Evolutionary conservation across 306 rosid genomes (phyloP), one percentile per base, ranked within the genome.

Genomic region (Quercus wislizeni): DNA sequence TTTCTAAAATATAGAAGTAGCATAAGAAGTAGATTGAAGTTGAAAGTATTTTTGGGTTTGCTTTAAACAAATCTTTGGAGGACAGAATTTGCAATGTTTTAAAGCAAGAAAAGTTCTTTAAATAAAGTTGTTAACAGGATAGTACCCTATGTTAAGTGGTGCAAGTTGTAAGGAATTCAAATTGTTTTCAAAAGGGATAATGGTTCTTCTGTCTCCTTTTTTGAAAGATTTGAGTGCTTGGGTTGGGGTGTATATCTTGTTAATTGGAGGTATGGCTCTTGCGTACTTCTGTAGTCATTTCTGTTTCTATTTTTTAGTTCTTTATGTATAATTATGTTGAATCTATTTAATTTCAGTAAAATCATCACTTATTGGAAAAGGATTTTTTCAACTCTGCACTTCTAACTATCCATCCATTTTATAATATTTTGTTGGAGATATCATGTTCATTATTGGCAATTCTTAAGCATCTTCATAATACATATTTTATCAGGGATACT

Each of bases 261-360:
- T 58, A 8, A 21, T 21, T 58, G 64, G 31, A 58, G 10, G 23
- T 23, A 23, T 58, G 27, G 71, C 68, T 73, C 19, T 54, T 74
- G 15, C 12, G 23, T 46, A 38, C 52, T 67, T 80, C 62, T 62
- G 69, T 70, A n/a, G 20, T 62, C 73, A 57, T 52, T 27, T 79
- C 62, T 58, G 20, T 46, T 69, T 57, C 14, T 69, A 38, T 5
- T 52, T 58, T 78, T 35, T 9, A 18, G 35, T 52, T 14, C 35
- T 67, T 23, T 55, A 6, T 31, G 17, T 77, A 13, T 46, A 8
- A 38, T 12, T 78, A 21, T 43, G 51, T 67, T 67, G 56, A 15
- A 54, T 76, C 9, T 52, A 43, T 67, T 33, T 59, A 28, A 21
- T 59, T 59, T 23, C 31, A 27, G 69, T 6, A 0, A 27, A 14